A percentile compares a stretch with the other conserved stretches of the same genome.
Evolutionary conservation across 306 rosid species (phyloP).

Genomic region (Vicia sativa): DNA sequence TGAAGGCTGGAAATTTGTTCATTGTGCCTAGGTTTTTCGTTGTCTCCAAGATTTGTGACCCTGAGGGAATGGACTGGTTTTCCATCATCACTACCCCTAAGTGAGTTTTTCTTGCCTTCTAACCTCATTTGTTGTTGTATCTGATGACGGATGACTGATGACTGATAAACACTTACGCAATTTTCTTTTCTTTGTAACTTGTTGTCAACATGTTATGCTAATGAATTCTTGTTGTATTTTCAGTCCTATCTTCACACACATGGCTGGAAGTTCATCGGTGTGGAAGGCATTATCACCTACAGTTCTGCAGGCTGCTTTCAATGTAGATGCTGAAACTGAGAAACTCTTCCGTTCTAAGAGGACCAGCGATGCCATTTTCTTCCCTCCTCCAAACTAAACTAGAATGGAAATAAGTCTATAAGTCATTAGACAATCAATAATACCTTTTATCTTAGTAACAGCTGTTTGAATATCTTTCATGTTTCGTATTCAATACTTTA

Average conservation of each 20-base stretch:
- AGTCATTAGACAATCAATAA: not conserved
- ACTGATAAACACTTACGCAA: no score
- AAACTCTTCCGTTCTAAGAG: conserved; percentile 78
- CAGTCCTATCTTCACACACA: conserved; percentile 85
- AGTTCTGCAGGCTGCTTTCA: conserved; percentile 75
- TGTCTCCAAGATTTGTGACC: conserved; percentile 81
- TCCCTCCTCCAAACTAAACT: conserved; percentile 68
- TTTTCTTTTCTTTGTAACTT: no score
- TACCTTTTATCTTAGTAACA: not conserved
- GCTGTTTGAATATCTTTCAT: not conserved
- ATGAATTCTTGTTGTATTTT: conserved; percentile 10
- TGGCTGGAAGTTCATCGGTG: conserved; percentile 76
- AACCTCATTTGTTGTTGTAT: not conserved
- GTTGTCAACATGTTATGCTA: no score
- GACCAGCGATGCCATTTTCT: conserved; percentile 72
- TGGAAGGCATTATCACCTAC: conserved; percentile 83
- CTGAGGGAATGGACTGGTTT: conserved; percentile 87
- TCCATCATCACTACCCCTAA: conserved; percentile 82
- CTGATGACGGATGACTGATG: not conserved
- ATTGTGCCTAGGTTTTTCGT: conserved; percentile 84
- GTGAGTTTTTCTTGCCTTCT: conserved; percentile 40
- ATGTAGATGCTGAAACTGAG: conserved; percentile 62
- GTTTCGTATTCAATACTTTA: not conserved
- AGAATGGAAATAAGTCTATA: conserved; percentile 20
- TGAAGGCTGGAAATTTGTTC: conserved; percentile 74